phyloP scores from a whole-genome alignment of 306 rosid genomes.

The Quillaja saponaria region DNA sequence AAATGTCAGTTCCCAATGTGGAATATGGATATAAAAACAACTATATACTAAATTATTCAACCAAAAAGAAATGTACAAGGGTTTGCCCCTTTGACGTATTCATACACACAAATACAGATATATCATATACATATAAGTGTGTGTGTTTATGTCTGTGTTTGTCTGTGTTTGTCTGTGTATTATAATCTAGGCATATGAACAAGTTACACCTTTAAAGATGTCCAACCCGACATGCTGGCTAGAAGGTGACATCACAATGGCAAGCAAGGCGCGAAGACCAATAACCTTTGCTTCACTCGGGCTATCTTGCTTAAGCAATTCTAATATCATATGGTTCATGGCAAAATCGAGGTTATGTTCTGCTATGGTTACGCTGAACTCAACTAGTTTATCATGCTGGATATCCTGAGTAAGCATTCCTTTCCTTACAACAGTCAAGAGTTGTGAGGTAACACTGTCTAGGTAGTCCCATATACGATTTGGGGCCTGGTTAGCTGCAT shows the following conservation, averaged over 20 bases:
- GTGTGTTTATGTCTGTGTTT: too few species aligned
- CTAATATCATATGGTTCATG: slow-evolving; percentile 96
- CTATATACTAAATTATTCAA: background rate
- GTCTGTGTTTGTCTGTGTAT: too few species aligned
- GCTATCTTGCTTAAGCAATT: slow-evolving; percentile 91
- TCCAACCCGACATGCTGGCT: slow-evolving; percentile 85
- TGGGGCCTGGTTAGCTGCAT: slow-evolving; percentile 79
- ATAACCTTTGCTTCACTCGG: slow-evolving; percentile 97
- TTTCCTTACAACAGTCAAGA: slow-evolving; percentile 78
- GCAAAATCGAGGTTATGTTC: slow-evolving; percentile 99
- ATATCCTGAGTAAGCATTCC: slow-evolving; percentile 98
- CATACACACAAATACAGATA: background rate
- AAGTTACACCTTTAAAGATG: slow-evolving; percentile 71
- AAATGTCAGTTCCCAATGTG: slow-evolving; percentile 20
- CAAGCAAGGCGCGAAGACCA: slow-evolving; percentile 97
- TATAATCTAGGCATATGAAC: slow-evolving; percentile 23
- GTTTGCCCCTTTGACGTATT: background rate
- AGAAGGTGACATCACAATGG: slow-evolving; percentile 86
- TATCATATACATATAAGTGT: too few species aligned
- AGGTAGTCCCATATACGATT: slow-evolving; percentile 94
- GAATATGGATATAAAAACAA: slow-evolving; percentile 23
- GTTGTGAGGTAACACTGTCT: slow-evolving; percentile 96
- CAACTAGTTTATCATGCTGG: slow-evolving; percentile 98
- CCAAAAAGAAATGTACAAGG: slow-evolving; percentile 8
- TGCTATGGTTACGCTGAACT: slow-evolving; percentile 95